Conservation (phyloP, 495 filamentous ascomycete species). For the Penicillium bialowiezense region DNA sequence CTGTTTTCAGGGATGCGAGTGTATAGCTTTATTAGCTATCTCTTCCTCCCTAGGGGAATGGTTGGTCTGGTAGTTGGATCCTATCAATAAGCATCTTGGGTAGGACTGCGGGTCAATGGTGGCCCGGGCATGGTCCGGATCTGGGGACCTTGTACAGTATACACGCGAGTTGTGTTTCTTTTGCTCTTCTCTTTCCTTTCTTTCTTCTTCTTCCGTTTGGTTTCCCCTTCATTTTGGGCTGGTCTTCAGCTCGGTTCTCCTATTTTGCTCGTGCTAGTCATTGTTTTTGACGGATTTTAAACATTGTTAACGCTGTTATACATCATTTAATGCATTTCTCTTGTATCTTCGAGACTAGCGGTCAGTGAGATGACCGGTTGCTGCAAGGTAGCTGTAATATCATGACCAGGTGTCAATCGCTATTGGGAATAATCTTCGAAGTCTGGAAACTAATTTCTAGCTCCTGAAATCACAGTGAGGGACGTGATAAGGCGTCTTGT, state of each 20-base stretch:
- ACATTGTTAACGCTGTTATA: slow-evolving; percentile 21
- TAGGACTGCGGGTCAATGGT: slow-evolving; percentile 9
- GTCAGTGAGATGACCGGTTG: not conserved
- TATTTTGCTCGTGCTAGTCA: slow-evolving; percentile 11
- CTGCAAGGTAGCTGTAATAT: not conserved
- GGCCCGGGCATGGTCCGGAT: slow-evolving; percentile 14
- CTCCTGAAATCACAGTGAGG: too few relatives aligned
- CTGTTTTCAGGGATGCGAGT: slow-evolving; percentile 22
- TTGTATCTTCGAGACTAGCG: slow-evolving; percentile 8
- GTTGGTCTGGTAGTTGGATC: slow-evolving; percentile 20
- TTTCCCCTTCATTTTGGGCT: slow-evolving; percentile 5
- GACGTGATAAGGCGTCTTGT: too few relatives aligned
- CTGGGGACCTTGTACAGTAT: slow-evolving; percentile 23
- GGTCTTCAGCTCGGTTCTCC: slow-evolving; percentile 10
- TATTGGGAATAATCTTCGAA: too few relatives aligned
- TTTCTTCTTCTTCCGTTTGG: slow-evolving; percentile 2
- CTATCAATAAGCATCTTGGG: slow-evolving; percentile 22
- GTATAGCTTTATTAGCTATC: slow-evolving; percentile 11
- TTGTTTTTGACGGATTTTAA: slow-evolving; percentile 1
- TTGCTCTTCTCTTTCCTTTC: slow-evolving; percentile 4
- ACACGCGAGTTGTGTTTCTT: slow-evolving; percentile 23
- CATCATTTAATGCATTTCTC: slow-evolving; percentile 31
- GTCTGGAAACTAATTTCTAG: too few relatives aligned
- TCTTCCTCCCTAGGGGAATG: slow-evolving; percentile 12
- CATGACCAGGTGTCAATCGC: too few relatives aligned